A percentile compares a stretch with the other conserved stretches of the same genome.
phyloP scores from a whole-genome alignment of 495 filamentous ascomycete species.

The Talaromyces liani region DNA sequence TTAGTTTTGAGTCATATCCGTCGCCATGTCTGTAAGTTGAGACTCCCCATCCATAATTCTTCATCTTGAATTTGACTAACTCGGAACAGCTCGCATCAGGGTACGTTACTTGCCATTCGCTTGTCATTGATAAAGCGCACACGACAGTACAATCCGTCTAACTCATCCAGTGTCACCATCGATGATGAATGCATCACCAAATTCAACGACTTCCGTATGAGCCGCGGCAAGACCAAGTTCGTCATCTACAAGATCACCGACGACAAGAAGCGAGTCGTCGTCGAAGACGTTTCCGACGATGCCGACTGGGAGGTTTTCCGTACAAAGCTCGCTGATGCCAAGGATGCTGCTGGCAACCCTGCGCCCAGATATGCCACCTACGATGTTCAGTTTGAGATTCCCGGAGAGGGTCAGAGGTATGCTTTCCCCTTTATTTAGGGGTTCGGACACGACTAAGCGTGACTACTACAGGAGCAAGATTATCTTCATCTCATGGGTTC shows the following conservation, averaged over 20 bases:
- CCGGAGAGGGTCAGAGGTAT: constrained; percentile 77
- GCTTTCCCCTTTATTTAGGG: constrained; percentile 13
- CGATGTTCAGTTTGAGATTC: constrained; percentile 79
- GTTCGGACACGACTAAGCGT: constrained; percentile 1
- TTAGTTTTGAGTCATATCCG: not conserved
- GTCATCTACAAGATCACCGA: constrained; percentile 96
- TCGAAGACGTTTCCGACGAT: constrained; percentile 63
- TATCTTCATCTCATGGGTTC: constrained; percentile 89
- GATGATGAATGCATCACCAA: constrained; percentile 67
- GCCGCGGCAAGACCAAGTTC: constrained; percentile 75
- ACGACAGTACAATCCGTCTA: constrained; percentile 1
- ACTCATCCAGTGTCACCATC: constrained; percentile 61
- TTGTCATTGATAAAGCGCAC: constrained; percentile 12
- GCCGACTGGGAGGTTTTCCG: constrained; percentile 72
- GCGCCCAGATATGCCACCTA: constrained; percentile 86
- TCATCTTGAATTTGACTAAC: constrained; percentile 14
- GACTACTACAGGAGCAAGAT: constrained; percentile 73
- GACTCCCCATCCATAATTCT: not conserved
- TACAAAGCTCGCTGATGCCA: constrained; percentile 64
- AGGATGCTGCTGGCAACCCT: constrained; percentile 55
- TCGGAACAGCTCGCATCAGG: constrained; percentile 36
- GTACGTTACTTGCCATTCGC: constrained; percentile 20
- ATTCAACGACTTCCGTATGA: constrained; percentile 89
- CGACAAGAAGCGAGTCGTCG: constrained; percentile 81
- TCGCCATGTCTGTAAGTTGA: constrained; percentile 6